These are phyloP conservation scores for Apiospora arundinis DNA, from an alignment of 2,329 filamentous ascomycete genomes.

Conservation along the genomic window DNA sequence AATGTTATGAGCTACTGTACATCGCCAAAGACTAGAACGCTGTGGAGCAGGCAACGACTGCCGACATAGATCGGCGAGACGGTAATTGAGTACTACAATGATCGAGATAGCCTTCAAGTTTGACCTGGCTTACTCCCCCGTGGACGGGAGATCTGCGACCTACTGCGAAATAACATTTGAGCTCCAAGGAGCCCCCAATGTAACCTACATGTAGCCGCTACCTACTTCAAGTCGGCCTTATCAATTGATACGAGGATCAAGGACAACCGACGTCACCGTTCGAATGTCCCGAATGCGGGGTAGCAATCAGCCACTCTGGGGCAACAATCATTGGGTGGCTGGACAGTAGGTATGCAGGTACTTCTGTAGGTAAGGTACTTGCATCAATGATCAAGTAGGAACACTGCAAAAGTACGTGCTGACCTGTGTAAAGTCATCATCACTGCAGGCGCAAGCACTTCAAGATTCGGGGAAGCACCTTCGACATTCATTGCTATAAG, in stretches of 20 bases:
- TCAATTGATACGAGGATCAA: background rate
- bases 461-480: too few relatives aligned
- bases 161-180: background rate
- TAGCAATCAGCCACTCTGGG: background rate
- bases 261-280: too few relatives aligned
- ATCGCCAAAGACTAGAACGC: background rate
- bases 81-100: background rate
- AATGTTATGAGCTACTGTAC: background rate
- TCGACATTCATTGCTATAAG: too few relatives aligned
- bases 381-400: too few relatives aligned
- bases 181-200: background rate
- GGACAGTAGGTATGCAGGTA: background rate
- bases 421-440: background rate
- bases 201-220: background rate
- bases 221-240: background rate
- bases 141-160: constrained; percentile 8
- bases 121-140: background rate
- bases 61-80: background rate
- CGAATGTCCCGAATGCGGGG: background rate
- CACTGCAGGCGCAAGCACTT: too few relatives aligned
- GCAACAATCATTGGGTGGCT: constrained; percentile 1
- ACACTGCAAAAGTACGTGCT: too few relatives aligned
- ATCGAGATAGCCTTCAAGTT: background rate
- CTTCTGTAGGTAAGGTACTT: background rate
- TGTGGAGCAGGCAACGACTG: background rate